Evolutionary conservation across 2,329 filamentous ascomycete species (phyloP), one percentile per base, ranked within the genome.

Genomic region (Atkinsonella texensis): DNA sequence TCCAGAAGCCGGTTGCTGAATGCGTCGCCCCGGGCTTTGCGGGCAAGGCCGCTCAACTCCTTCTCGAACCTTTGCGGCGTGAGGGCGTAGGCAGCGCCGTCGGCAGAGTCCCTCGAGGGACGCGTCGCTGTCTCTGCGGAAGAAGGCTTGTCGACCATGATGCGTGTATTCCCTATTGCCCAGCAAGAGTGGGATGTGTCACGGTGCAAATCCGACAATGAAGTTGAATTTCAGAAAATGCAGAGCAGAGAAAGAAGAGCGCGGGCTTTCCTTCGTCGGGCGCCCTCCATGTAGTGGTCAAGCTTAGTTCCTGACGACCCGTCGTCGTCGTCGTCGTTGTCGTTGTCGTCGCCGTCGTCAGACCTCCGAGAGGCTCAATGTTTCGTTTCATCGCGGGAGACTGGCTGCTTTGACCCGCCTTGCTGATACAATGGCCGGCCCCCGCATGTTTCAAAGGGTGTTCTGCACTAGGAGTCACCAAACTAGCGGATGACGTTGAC

Each of bases 61-160:
- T 68, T 67, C 59, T 79, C 75, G 58, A 79, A 79, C 47, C 68
- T 69, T 54, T 76, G 69, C n/a, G 73, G 72, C 4, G 73, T 74
- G 60, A 74, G 70, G 40, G 68, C 59, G 49, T 64, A 55, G 13
- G 63, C 53, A 5, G 35, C 35, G 15, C 15, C 35, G 53, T 50
- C 43, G 41, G 45, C 46, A 15, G 49, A 40, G 20, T 35, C 44
- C 18, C 49, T 44, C 15, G 46, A 13, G 12, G 49, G n/a, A 39
- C 46, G 39, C 49, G 44, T 47, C 15, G 49, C 39, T 17, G 17
- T 40, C 43, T 46, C 41, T 42, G 47, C 15, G 8, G 43, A 33
- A 11, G 39, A 38, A 11, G 12, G n/a, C 43, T 50, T 31, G 38
- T 40, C 15, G 13, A 20, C 47, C 51, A 52, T 52, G 46, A 9